Evolutionary conservation across 2,329 filamentous ascomycete genomes (phyloP), one percentile per base, ranked within the genome.

Genomic region (Microcera coccophila): DNA sequence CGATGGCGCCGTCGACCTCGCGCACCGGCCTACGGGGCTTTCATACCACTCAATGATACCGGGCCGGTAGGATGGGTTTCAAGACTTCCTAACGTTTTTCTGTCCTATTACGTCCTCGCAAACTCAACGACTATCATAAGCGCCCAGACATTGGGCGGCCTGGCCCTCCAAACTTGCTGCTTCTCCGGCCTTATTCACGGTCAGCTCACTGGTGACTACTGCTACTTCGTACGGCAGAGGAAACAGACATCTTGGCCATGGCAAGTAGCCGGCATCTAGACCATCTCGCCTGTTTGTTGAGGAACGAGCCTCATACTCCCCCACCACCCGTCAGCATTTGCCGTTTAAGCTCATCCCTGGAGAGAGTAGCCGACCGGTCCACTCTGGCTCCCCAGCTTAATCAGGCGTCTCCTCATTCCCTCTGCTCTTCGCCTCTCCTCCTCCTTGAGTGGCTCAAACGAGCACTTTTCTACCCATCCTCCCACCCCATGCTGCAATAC

Each of bases 401-500:
- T 71, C 45, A 88, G 64, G 38, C 77, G 72, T 45, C 70, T 68
- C 47, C 82, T 75, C 84, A 88, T 88, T 18, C 56, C 75, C 61
- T 79, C 75, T 1, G 84, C 84, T 51, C 74, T 68, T 54, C 54
- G 55, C 49, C 68, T 72, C 50, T 68, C 62, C 36, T 54, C 64
- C 49, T 68, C 72, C 5, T 55, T 62, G 45, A 82, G 55, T 12
- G 48, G 62, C 24, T 64, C 65, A 42, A 88, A 79, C 57, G 82
- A 74, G 48, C 78, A 78, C 18, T 68, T 55, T 22, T 71, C 72
- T 5, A 85, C 81, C 82, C 82, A 89, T 33, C 67, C 70, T 4
- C 82, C 82, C 17, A 88, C 73, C 4, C 82, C 85, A 65, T 89
- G 85, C 72, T 89, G 85, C 58, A 89, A 62, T 50, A 89, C 84